Evolutionary conservation across 371 early-diverging fungal genomes (phyloP).

Genomic region (Sporodiniella umbellata): DNA sequence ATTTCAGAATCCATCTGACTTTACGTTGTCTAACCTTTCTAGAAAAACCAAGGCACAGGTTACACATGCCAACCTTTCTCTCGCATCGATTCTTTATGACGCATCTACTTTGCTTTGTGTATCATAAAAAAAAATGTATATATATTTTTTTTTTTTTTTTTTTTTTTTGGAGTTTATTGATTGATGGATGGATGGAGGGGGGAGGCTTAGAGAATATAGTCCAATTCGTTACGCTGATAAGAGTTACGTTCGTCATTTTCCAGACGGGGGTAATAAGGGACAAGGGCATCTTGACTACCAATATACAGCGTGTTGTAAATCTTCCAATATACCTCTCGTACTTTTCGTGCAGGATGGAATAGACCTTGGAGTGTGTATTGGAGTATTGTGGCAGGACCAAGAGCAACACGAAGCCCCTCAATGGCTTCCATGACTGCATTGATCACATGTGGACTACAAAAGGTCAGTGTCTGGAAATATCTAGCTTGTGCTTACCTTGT

Average conservation of each 20-base stretch:
- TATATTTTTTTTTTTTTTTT: too few species aligned
- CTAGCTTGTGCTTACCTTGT: conserved; percentile 46
- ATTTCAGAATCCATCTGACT: too few species aligned
- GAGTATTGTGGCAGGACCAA: conserved; percentile 84
- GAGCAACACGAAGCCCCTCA: conserved; percentile 87
- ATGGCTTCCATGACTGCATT: conserved; percentile 96
- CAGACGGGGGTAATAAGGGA: conserved; percentile 87
- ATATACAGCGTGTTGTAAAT: conserved; percentile 95
- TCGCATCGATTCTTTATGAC: too few species aligned
- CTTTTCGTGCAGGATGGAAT: conserved; percentile 96
- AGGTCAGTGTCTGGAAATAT: background rate
- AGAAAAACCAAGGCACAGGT: too few species aligned
- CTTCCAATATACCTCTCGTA: conserved; percentile 97
- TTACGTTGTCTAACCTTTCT: too few species aligned
- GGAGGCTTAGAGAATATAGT: conserved; percentile 47
- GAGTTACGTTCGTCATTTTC: conserved; percentile 77
- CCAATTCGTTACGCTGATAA: conserved; percentile 78
- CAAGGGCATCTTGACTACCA: conserved; percentile 88
- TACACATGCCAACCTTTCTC: too few species aligned
- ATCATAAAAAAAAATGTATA: background rate
- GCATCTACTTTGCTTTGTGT: background rate
- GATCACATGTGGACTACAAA: conserved; percentile 85
- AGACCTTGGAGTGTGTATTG: conserved; percentile 93
- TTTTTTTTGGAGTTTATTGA: too few species aligned
- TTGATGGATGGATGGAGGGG: too few species aligned